phyloP scores from a whole-genome alignment of 371 early-diverging fungal species.

The Mortierella sp. region DNA sequence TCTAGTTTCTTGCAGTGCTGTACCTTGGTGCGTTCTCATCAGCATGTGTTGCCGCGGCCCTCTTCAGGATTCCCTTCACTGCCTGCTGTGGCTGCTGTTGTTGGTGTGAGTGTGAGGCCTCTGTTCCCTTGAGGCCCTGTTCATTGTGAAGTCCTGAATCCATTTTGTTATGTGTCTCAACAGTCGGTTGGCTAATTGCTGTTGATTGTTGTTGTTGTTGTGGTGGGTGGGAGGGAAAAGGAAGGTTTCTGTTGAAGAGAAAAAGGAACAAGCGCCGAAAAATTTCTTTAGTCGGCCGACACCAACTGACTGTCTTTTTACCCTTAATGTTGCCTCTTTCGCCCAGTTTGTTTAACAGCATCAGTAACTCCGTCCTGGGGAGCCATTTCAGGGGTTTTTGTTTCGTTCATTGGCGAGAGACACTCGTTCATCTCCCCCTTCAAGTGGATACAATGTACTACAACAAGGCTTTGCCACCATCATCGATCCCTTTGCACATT shows the following conservation, averaged over 20 bases:
- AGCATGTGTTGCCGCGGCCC: constrained; percentile 28
- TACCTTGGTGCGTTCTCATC: constrained; percentile 54
- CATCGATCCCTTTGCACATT: too few species aligned
- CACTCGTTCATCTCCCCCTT: too few species aligned
- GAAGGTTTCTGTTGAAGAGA: neutral
- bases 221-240: neutral
- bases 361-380: neutral
- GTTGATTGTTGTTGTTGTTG: neutral
- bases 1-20: neutral
- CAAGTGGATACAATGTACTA: too few species aligned
- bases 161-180: neutral
- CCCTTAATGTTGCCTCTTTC: neutral
- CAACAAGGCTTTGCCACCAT: too few species aligned
- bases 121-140: constrained; percentile 7
- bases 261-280: constrained; percentile 7
- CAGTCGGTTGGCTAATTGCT: too few species aligned
- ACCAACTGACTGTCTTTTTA: neutral
- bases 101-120: neutral
- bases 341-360: neutral
- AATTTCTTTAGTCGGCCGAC: constrained; percentile 7
- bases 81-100: constrained; percentile 36
- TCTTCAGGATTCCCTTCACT: constrained; percentile 70
- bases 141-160: constrained; percentile 17
- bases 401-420: too few species aligned
- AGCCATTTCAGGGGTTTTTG: neutral